These are phyloP conservation scores for Phenoliferia sp. DNA, from an alignment of 1,284 basidiomycete genomes.

Conservation along the genomic window DNA sequence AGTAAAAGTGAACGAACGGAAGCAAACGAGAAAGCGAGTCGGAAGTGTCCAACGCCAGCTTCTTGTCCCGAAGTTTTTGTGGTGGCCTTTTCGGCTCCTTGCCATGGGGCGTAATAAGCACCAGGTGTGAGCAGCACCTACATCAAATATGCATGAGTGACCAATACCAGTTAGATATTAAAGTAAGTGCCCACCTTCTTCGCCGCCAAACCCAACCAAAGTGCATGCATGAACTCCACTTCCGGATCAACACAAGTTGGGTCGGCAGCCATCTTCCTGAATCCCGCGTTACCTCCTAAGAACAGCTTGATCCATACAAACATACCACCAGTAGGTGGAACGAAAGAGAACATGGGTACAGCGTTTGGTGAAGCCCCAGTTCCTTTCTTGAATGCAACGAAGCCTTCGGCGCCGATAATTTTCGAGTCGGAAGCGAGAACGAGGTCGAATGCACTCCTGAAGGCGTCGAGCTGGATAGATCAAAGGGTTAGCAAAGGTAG, in stretches of 20 bases:
- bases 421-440: conserved; percentile 7
- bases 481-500: not conserved
- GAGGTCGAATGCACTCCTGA: conserved; percentile 35
- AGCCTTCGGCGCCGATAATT: conserved; percentile 9
- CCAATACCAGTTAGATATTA: no score
- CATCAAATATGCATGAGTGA: no score
- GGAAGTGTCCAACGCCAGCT: conserved; percentile 8
- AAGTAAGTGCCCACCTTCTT: conserved; percentile 3
- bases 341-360: conserved; percentile 20
- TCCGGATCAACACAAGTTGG: conserved; percentile 48
- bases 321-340: conserved; percentile 29
- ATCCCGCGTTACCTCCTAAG: conserved; percentile 42
- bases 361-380: conserved; percentile 9
- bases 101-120: conserved; percentile 12
- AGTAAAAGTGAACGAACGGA: not conserved
- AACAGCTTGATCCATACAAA: conserved; percentile 42
- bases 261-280: conserved; percentile 59
- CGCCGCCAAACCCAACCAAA: conserved; percentile 47
- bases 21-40: conserved; percentile 11
- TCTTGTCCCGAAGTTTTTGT: conserved; percentile 4
- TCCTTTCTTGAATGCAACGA: conserved; percentile 10
- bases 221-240: conserved; percentile 50
- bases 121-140: conserved; percentile 19
- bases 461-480: conserved; percentile 47
- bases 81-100: conserved; percentile 2